Percentiles rank a stretch among this genome's conserved stretches.
These are phyloP conservation scores for Umbellularia californica DNA, from an alignment of 164 flowering plant species.

Conservation along the genomic window DNA sequence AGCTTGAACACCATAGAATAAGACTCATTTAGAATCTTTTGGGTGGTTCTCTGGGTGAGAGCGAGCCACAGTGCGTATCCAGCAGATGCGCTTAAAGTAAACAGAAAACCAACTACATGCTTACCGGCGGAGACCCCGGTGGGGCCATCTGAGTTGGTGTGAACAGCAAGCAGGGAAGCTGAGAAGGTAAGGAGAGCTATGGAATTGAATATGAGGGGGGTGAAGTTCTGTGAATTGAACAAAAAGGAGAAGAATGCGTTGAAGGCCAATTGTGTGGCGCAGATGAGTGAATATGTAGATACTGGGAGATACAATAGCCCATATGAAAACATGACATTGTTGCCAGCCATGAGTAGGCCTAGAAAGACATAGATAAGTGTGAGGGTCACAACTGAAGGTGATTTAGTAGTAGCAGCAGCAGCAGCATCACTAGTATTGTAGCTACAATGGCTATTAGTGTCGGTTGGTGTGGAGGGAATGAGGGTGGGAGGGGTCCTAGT, in stretches of 20 bases:
- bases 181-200: conserved; percentile 30
- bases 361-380: conserved; percentile 21
- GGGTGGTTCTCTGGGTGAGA: conserved; percentile 29
- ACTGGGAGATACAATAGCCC: conserved; percentile 34
- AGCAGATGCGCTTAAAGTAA: conserved; percentile 35
- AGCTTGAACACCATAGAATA: conserved; percentile 19
- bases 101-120: conserved; percentile 25
- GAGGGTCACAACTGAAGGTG: conserved; percentile 1
- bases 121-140: conserved; percentile 16
- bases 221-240: conserved; percentile 35
- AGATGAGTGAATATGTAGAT: conserved; percentile 35
- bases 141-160: conserved; percentile 6
- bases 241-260: conserved; percentile 31
- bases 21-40: conserved; percentile 26
- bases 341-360: conserved; percentile 27
- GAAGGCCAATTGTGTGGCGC: conserved; percentile 33
- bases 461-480: neutral
- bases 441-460: neutral
- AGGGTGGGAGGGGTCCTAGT: neutral
- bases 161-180: conserved; percentile 24
- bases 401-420: neutral
- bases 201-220: conserved; percentile 28
- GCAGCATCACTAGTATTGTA: neutral
- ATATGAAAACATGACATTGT: conserved; percentile 30
- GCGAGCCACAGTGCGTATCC: conserved; percentile 25